phyloP scores from a whole-genome alignment of 257 asterid genomes.

The Solanum stenotomum region DNA sequence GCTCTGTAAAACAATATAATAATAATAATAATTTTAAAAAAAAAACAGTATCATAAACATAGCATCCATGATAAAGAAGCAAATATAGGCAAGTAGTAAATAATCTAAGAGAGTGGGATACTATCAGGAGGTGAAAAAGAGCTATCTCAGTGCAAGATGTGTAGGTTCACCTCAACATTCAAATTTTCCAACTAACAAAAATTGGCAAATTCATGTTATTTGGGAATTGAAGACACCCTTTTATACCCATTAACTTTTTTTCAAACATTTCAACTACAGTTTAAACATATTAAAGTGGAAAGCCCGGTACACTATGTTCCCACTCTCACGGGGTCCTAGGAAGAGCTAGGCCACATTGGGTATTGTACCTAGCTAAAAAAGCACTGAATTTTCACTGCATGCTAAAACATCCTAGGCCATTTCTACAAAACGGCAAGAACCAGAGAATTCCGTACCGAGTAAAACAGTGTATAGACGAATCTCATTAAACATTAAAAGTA shows the following conservation, averaged over 20 bases:
- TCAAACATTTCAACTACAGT: neutral
- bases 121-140: neutral
- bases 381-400: neutral
- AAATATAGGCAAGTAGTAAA: neutral
- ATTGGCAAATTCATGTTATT: neutral
- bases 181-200: neutral
- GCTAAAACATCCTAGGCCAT: neutral
- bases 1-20: conserved; percentile 35
- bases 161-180: neutral
- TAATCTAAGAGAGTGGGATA: neutral
- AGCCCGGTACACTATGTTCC: neutral
- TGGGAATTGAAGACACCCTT: neutral
- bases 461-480: neutral
- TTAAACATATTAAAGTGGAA: neutral
- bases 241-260: neutral
- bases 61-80: neutral
- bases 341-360: neutral
- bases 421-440: neutral
- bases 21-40: neutral
- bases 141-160: neutral
- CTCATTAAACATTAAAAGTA: neutral
- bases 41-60: neutral
- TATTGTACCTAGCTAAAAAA: neutral
- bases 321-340: neutral
- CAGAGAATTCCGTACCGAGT: neutral